These are phyloP conservation scores for Candida sanyaensis DNA, from an alignment of 1,139 yeast genomes.

Conservation along the genomic window DNA sequence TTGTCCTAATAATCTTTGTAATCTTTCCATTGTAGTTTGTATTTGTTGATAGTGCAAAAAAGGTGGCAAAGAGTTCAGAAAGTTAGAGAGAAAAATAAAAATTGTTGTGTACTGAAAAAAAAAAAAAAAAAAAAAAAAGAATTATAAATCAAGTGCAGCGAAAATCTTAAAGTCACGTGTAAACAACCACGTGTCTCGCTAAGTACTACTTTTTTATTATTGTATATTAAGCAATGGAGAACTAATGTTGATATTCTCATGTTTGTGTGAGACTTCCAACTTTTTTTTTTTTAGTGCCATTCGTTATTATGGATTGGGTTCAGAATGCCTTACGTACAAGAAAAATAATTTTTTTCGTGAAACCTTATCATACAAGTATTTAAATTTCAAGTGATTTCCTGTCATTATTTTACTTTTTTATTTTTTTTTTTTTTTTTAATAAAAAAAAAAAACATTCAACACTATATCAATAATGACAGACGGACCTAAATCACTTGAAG, in stretches of 20 bases:
- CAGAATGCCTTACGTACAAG: not conserved
- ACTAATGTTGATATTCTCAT: no score
- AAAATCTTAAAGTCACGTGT: not conserved
- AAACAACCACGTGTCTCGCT: not conserved
- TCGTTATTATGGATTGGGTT: not conserved
- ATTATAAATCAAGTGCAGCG: not conserved
- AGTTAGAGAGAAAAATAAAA: not conserved
- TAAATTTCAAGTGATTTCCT: not conserved
- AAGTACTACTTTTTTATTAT: no score
- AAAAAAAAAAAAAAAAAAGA: no score
- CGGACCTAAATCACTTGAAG: constrained; percentile 22
- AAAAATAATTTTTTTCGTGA: not conserved
- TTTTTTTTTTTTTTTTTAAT: not conserved
- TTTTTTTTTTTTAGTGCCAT: not conserved
- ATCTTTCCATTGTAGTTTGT: constrained; percentile 57
- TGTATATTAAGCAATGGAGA: no score
- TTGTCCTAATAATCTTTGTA: constrained; percentile 70
- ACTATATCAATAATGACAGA: constrained; percentile 10
- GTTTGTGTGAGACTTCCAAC: not conserved
- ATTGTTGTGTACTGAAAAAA: not conserved
- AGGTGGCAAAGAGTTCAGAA: constrained; percentile 2
- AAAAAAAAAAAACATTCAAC: no score
- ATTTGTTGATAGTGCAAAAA: constrained; percentile 3
- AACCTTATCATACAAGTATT: not conserved
- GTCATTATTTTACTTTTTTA: not conserved